Evolutionary conservation across 108 stramenopile genomes (phyloP), one percentile per base, ranked within the genome.

Genomic region (Seminavis robusta): DNA sequence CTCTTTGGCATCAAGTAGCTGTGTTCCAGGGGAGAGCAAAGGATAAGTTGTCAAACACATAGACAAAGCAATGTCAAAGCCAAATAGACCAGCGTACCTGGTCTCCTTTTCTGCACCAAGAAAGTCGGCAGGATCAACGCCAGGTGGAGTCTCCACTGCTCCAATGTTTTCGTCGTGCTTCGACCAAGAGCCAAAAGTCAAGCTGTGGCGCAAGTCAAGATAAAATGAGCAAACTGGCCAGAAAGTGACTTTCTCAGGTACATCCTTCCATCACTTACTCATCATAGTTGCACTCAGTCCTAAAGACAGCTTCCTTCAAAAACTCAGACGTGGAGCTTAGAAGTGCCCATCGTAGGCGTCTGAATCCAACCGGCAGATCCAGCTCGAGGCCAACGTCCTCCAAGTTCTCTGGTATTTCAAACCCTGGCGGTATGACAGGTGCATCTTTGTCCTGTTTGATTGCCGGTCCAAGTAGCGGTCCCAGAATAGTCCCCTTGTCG

Each of bases 1-100:
- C 78, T 78, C 38, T 80, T 82, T 27, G 89, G 89, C 89, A 90
- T 90, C 31, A 86, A 53, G 55, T 86, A 90, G 25, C 50, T 40
- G 30, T 34, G 16, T 59, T 40, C 10, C 43, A 5, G 52, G 33
- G 21, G 15, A 33, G 24, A 50, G 23, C 0, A 36, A 50, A 19
- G 25, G n/a, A 37, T 33, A 7, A 36, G 45, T 10, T 0, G 20
- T 33, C n/a, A 47, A 25, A 59, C 16, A 8, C 9, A 11, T 11
- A 26, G 54, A 39, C 10, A 42, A 10, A 56, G 40, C 16, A 50
- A 10, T 25, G 4, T 36, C 23, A n/a, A 37, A 6, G 15, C 43
- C 17, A 31, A 41, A 40, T 66, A 54, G 31, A 63, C 72, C 5
- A 61, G 25, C 20, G 61, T 67, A 30, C 11, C 49, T 57, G 23